phyloP scores from a whole-genome alignment of 108 stramenopile species.

The Stephanodiscus triporus region DNA sequence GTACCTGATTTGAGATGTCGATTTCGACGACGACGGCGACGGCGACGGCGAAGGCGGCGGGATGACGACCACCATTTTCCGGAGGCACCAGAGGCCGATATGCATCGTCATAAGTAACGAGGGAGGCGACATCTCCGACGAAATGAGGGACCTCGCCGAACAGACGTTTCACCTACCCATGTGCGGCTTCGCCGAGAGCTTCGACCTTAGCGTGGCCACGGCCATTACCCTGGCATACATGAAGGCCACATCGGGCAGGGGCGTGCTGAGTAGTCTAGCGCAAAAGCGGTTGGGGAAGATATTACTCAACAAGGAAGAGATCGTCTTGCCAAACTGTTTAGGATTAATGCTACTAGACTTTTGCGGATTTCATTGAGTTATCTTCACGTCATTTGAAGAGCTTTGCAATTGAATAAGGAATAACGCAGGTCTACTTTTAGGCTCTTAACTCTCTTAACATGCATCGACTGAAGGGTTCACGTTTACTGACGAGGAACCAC shows the following conservation, averaged over 20 bases:
- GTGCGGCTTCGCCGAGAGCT: slow-evolving; percentile 90
- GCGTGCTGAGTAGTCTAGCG: slow-evolving; percentile 71
- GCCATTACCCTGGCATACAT: slow-evolving; percentile 82
- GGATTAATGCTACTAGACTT: too few relatives aligned
- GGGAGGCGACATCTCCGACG: slow-evolving; percentile 75
- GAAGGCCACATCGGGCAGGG: slow-evolving; percentile 62
- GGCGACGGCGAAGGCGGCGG: neutral
- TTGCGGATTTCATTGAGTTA: too few relatives aligned
- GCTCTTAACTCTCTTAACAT: too few relatives aligned
- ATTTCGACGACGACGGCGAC: slow-evolving; percentile 24
- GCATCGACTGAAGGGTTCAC: too few relatives aligned
- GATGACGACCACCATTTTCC: too few relatives aligned
- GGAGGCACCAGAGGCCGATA: slow-evolving; percentile 66
- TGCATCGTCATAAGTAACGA: slow-evolving; percentile 94
- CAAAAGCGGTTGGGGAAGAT: slow-evolving; percentile 62
- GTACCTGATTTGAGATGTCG: slow-evolving; percentile 71
- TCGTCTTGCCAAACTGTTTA: slow-evolving; percentile 63
- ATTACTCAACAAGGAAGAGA: slow-evolving; percentile 64
- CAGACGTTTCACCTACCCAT: slow-evolving; percentile 85
- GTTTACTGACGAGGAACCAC: too few relatives aligned
- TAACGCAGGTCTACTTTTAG: too few relatives aligned
- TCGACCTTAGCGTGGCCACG: slow-evolving; percentile 89
- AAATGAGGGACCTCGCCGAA: slow-evolving; percentile 70
- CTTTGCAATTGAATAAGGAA: too few relatives aligned
- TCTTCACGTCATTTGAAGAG: too few relatives aligned